A percentile compares a stretch with the other conserved stretches of the same genome.
phyloP scores from a whole-genome alignment of 2,329 filamentous ascomycete species.

The Fusarium sp. region DNA sequence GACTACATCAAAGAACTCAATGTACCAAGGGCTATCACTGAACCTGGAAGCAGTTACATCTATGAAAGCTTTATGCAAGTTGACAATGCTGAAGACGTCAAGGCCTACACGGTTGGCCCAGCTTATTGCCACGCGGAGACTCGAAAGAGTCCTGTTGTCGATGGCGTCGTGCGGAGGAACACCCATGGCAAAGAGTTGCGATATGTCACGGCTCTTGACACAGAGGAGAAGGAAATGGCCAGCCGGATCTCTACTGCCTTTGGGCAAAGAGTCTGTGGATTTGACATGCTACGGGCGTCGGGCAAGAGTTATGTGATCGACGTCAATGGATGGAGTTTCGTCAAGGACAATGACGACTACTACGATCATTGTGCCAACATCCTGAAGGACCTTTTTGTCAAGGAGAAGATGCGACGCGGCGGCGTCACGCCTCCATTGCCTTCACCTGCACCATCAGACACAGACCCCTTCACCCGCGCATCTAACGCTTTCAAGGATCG shows the following conservation, averaged over 20 bases:
- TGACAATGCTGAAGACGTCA: conserved; percentile 97
- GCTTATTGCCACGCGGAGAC: conserved; percentile 97
- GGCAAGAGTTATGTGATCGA: conserved; percentile 98
- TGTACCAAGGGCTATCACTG: conserved; percentile 83
- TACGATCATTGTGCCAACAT: conserved; percentile 93
- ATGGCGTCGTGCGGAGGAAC: conserved; percentile 94
- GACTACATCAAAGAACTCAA: conserved; percentile 86
- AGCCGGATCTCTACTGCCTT: conserved; percentile 91
- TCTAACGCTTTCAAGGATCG: conserved; percentile 56
- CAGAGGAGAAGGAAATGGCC: conserved; percentile 87
- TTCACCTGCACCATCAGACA: conserved; percentile 62
- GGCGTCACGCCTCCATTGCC: conserved; percentile 70
- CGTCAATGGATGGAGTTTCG: conserved; percentile 99
- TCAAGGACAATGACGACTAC: conserved; percentile 99
- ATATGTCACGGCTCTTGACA: conserved; percentile 87
- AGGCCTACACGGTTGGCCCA: conserved; percentile 96
- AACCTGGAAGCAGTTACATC: conserved; percentile 86
- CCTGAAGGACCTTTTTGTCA: conserved; percentile 87
- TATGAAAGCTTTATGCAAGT: conserved; percentile 98
- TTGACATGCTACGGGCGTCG: conserved; percentile 88
- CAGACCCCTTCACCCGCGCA: conserved; percentile 56
- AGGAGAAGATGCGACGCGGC: conserved; percentile 76
- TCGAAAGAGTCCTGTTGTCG: conserved; percentile 95
- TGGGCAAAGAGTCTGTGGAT: conserved; percentile 94
- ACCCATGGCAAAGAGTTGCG: conserved; percentile 97